Percentiles rank a stretch among this genome's conserved stretches.
Conservation (phyloP, 345 rosid species). For the Boechera retrofracta region DNA sequence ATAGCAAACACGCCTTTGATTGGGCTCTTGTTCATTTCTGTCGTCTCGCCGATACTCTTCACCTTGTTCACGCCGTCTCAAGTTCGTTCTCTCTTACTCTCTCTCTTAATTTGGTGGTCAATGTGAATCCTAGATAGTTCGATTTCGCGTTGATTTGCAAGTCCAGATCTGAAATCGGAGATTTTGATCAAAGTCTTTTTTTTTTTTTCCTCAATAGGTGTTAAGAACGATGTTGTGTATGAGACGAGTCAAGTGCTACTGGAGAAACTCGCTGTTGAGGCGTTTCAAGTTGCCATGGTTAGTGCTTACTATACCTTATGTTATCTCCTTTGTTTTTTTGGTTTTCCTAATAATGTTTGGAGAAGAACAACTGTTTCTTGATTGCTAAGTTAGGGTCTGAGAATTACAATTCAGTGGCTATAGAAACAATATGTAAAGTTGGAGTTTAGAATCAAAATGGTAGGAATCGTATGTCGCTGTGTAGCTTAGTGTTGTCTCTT, state of each 20-base stretch:
- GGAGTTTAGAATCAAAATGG: neutral
- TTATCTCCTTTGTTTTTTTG: neutral
- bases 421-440: neutral
- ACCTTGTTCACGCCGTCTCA: conserved; percentile 85
- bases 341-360: neutral
- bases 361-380: conserved; percentile 11
- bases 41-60: conserved; percentile 83
- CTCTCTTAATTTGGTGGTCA: neutral
- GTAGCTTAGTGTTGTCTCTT: neutral
- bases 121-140: conserved; percentile 1
- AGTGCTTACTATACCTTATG: conserved; percentile 11
- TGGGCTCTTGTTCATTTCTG: conserved; percentile 71
- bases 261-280: conserved; percentile 88
- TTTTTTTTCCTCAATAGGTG: conserved; percentile 32
- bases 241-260: conserved; percentile 64
- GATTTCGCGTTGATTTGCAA: neutral
- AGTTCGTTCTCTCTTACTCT: conserved; percentile 42
- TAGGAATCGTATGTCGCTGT: neutral
- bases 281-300: conserved; percentile 78
- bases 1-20: conserved; percentile 48
- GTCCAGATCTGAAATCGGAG: conserved; percentile 17
- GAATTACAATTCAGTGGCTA: neutral
- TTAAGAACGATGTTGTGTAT: conserved; percentile 62
- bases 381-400: conserved; percentile 29
- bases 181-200: neutral